Evolutionary conservation across 139 green algal species (phyloP).

Genomic region (Asterochloris sp.): DNA sequence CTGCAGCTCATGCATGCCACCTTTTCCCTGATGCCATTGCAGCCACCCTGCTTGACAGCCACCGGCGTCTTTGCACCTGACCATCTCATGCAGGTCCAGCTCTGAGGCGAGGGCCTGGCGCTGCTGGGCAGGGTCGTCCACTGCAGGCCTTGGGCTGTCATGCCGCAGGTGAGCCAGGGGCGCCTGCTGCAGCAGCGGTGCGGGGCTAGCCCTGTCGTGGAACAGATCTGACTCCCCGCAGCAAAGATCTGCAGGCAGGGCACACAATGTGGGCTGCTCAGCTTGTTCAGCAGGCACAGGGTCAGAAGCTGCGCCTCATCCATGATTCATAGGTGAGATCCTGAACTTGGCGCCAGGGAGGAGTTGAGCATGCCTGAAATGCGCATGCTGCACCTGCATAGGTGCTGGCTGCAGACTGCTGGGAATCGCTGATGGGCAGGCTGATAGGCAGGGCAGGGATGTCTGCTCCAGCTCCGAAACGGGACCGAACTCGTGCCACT

Average conservation of each 20-base stretch:
- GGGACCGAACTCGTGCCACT: no score
- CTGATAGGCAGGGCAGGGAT: no score
- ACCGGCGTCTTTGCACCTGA: neutral
- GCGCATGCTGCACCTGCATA: no score
- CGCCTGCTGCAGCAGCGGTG: neutral
- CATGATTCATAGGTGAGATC: no score
- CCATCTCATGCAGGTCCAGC: constrained; percentile 12
- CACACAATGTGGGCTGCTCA: no score
- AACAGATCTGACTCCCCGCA: constrained; percentile 14
- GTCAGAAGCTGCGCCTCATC: no score
- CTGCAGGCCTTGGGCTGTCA: neutral
- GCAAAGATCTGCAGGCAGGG: constrained; percentile 13
- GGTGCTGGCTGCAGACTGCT: no score
- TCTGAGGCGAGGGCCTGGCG: neutral
- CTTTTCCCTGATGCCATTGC: neutral
- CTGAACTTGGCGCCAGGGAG: no score
- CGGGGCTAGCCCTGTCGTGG: neutral
- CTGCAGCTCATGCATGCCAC: neutral
- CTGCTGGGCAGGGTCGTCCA: neutral
- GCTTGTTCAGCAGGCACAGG: no score
- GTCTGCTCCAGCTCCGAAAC: no score
- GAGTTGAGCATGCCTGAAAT: no score
- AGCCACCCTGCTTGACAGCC: neutral
- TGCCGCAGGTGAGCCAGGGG: neutral
- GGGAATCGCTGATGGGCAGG: no score